phyloP scores from a whole-genome alignment of 768 basidiomycete genomes.

The Serendipita vermifera region DNA sequence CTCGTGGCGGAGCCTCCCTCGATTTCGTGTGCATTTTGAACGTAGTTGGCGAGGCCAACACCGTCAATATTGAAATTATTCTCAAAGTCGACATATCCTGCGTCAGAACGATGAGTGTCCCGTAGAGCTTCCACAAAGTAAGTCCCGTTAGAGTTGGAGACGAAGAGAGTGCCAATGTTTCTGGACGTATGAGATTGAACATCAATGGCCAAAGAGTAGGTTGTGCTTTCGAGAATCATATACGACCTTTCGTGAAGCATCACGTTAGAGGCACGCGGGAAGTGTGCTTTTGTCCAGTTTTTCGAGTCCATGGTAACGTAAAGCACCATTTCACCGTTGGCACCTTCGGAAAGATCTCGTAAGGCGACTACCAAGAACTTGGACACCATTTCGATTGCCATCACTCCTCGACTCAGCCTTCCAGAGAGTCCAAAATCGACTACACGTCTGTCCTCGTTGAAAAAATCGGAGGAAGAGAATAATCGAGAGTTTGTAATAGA shows the following conservation, averaged over 20 bases:
- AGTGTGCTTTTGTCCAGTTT: conserved; percentile 77
- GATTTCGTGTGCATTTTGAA: conserved; percentile 72
- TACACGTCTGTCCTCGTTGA: conserved; percentile 43
- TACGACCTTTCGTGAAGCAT: conserved; percentile 82
- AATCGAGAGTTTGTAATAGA: conserved; percentile 38
- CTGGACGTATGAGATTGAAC: conserved; percentile 52
- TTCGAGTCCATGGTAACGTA: conserved; percentile 78
- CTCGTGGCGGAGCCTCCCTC: conserved; percentile 46
- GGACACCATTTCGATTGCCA: conserved; percentile 83
- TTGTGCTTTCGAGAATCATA: conserved; percentile 88
- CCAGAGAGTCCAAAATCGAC: conserved; percentile 76
- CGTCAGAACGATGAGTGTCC: conserved; percentile 81
- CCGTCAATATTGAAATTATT: conserved; percentile 76
- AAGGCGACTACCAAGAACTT: conserved; percentile 88
- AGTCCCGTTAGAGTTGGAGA: conserved; percentile 91
- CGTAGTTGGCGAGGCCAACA: conserved; percentile 81
- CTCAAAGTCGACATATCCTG: conserved; percentile 91
- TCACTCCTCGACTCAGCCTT: conserved; percentile 75
- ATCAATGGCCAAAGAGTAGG: conserved; percentile 88
- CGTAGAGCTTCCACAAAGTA: conserved; percentile 84
- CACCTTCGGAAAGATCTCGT: conserved; percentile 47
- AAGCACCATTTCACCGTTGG: conserved; percentile 60
- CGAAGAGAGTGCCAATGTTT: conserved; percentile 79
- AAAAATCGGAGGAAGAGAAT: conserved; percentile 79
- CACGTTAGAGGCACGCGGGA: conserved; percentile 79